Base-by-base conservation (phyloP, 1,139 yeast species). In the Geotrichum fermentans region DNA sequence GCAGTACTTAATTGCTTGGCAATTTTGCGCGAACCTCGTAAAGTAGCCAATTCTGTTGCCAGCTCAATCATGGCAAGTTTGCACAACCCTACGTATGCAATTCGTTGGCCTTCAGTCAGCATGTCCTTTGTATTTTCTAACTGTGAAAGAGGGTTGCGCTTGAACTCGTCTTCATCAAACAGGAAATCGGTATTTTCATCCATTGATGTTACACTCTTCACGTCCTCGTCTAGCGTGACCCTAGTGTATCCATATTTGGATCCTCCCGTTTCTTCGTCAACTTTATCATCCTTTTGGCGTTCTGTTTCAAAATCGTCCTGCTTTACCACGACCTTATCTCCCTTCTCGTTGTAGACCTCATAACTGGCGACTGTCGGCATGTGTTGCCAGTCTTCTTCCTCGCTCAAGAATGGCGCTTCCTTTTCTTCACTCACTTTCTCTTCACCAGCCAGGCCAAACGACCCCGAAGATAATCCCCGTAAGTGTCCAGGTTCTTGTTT, bases 21-120 rank as follows among this genome's bases (percentile, higher is more conserved):
- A 10, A 73, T 69, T 28, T 73, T 74, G 0, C 81, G 70, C 3
- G 80, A 74, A 24, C 77, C 72, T 51, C 80, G 77, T 28, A 83
- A 63, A 38, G 71, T 71, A 0, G 95, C 92, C 52, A 89, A 65
- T 10, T 80, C 81, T 1, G 88, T 79, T 8, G 96, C 96, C 85
- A 89, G 80, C 24, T 84, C 87, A 34, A 83, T 85, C 49, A 82
- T 75, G 5, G 85, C 75, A 34, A 94, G 74, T 58, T 86, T 83
- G 18, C 85, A 80, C 11, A 92, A 73, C 0, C 97, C 98, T 4
- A 86, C 84, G 61, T 94, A 94, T 3, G 97, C 97, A 57, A 90
- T 85, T 59, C 87, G 82, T 63, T 94, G 97, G 18, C 83, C 73
- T 22, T 88, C 97, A 2, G 81, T 75, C 28, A 94, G 73, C 80